A percentile compares a stretch with the other conserved stretches of the same genome.
phyloP scores from a whole-genome alignment of 768 basidiomycete species.

The Collybia mongolica region DNA sequence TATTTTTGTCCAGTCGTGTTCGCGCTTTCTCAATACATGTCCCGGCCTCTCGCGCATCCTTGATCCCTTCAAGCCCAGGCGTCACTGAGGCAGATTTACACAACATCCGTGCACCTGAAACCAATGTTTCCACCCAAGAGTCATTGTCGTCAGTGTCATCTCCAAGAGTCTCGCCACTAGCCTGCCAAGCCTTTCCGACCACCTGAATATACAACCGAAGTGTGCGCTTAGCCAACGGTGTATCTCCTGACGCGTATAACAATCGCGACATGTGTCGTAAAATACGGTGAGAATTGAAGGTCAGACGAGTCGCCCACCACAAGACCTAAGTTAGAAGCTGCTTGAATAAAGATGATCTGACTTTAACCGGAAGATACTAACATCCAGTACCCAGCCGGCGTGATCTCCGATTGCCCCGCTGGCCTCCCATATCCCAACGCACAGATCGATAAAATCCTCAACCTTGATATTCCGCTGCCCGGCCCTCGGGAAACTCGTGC shows the following conservation, averaged over 20 bases:
- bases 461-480: conserved; percentile 78
- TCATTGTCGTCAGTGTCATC: conserved; percentile 64
- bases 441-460: conserved; percentile 80
- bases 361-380: conserved; percentile 29
- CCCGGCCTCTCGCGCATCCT: conserved; percentile 63
- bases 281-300: conserved; percentile 88
- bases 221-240: conserved; percentile 66
- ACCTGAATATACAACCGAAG: conserved; percentile 82
- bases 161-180: conserved; percentile 28
- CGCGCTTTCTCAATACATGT: conserved; percentile 59
- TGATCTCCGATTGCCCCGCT: conserved; percentile 61
- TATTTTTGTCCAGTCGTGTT: conserved; percentile 45
- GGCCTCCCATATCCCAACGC: conserved; percentile 80
- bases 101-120: conserved; percentile 78
- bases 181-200: conserved; percentile 79
- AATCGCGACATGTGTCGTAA: conserved; percentile 84
- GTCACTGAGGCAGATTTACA: conserved; percentile 44
- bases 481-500: conserved; percentile 78
- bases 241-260: conserved; percentile 59
- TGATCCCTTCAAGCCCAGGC: conserved; percentile 42
- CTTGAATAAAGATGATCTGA: neutral
- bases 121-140: conserved; percentile 74
- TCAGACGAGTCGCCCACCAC: conserved; percentile 93
- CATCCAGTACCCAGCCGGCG: conserved; percentile 81
- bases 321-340: conserved; percentile 51